Evolutionary conservation across 202 grass and related monocot genomes (phyloP), one percentile per base, ranked within the genome.

Genomic region (Digitaria exilis): DNA sequence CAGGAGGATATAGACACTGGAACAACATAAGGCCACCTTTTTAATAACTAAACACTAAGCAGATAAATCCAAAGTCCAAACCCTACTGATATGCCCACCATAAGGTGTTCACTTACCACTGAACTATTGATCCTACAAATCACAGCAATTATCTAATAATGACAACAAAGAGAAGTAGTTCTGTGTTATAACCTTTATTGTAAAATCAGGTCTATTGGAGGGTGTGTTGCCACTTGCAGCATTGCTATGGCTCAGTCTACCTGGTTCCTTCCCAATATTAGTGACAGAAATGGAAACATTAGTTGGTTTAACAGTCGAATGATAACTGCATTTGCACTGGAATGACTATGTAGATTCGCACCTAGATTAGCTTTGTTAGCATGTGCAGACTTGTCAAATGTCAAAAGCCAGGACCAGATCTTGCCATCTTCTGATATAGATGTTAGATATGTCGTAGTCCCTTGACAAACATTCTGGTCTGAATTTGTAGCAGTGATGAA

Each of bases 361-460:
- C 83, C 79, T 82, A 89, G 72, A 71, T 76, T 75, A 82, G 73
- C 57, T 82, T 82, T 89, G 26, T 68, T 76, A 64, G 85, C 62
- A 64, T 63, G 52, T 69, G 72, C 59, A 78, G 82, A 43, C 56
- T 87, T 91, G 65, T 92, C 89, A 98, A 90, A 87, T 87, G 79
- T 90, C 70, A 98, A 86, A 80, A 91, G 84, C 93, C 93, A 98
- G 49, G 90, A 89, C 92, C 96, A 98, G 73, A 98, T 89, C 71
- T 95, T 98, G 19, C 96, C 96, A 83, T 98, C 96, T 84, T 98
- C 96, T 77, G 92, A 95, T 82, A 98, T 87, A 13, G 89, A 89
- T 5, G 94, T 92, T 50, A 98, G 29, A 82, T 88, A 91, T 85
- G 91, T 87, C 71, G 61, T 84, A 30, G 24, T 54, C 59, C 70